Conservation (phyloP, 768 basidiomycete genomes). For the Suillus spraguei region DNA sequence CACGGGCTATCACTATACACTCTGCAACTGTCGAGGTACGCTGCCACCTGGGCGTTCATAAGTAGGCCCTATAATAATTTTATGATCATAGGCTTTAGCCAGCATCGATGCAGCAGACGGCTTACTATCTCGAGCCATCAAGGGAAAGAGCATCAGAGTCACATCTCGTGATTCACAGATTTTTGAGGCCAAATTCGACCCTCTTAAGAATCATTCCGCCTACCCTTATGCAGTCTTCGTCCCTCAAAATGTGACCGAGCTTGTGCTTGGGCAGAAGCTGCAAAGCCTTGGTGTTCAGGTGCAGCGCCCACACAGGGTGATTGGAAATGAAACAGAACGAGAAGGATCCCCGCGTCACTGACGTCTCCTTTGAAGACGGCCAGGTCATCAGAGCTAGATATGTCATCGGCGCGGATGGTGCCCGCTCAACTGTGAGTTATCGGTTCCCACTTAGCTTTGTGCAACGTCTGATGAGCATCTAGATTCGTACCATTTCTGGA, state of each 20-base stretch:
- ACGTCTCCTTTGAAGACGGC: slow-evolving; percentile 50
- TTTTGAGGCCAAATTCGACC: slow-evolving; percentile 32
- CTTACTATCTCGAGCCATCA: slow-evolving; percentile 31
- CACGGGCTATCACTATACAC: slow-evolving; percentile 46
- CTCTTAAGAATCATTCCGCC: slow-evolving; percentile 42
- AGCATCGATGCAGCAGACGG: slow-evolving; percentile 40
- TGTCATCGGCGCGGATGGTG: slow-evolving; percentile 54
- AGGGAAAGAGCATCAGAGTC: slow-evolving; percentile 28
- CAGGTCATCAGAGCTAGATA: slow-evolving; percentile 44
- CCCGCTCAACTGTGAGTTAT: slow-evolving; percentile 42
- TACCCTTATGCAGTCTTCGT: slow-evolving; percentile 46
- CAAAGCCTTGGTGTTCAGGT: slow-evolving; percentile 36
- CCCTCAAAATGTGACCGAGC: slow-evolving; percentile 48
- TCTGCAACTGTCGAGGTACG: slow-evolving; percentile 50
- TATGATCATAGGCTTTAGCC: slow-evolving; percentile 45
- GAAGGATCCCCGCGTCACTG: slow-evolving; percentile 29
- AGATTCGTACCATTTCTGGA: slow-evolving; percentile 46
- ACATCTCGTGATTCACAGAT: slow-evolving; percentile 34
- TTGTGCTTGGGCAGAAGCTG: slow-evolving; percentile 38
- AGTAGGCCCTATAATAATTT: not conserved
- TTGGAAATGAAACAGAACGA: slow-evolving; percentile 37
- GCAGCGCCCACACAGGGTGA: slow-evolving; percentile 40
- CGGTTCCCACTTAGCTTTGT: not conserved
- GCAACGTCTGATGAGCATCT: not conserved
- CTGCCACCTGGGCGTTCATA: not conserved